Evolutionary conservation across 2,329 filamentous ascomycete genomes (phyloP).

Genomic region (Thelonectria olida): DNA sequence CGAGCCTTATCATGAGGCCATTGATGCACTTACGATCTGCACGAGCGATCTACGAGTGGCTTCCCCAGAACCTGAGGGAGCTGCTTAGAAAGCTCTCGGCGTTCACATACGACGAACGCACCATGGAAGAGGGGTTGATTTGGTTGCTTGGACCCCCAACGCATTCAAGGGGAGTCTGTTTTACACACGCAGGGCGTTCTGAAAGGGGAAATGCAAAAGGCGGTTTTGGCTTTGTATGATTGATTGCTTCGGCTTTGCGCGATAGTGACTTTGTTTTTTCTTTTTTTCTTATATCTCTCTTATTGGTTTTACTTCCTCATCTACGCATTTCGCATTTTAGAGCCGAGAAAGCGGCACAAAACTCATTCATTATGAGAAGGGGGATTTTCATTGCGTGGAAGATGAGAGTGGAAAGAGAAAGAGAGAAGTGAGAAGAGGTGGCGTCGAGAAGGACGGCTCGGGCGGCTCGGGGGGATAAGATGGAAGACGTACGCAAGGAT

Average conservation of each 20-base stretch:
- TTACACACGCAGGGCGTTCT: slow-evolving; percentile 48
- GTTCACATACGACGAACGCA: slow-evolving; percentile 23
- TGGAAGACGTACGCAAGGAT: slow-evolving; percentile 15
- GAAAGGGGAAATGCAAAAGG: slow-evolving; percentile 41
- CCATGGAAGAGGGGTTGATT: slow-evolving; percentile 33
- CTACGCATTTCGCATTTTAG: slow-evolving; percentile 43
- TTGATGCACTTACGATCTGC: slow-evolving; percentile 57
- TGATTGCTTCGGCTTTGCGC: slow-evolving; percentile 33
- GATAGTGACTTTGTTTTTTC: slow-evolving; percentile 33
- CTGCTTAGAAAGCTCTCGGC: slow-evolving; percentile 19
- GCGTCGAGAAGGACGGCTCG: not conserved
- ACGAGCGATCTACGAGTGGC: slow-evolving; percentile 58
- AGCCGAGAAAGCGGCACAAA: slow-evolving; percentile 41
- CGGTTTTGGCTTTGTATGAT: slow-evolving; percentile 34
- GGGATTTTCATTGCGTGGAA: slow-evolving; percentile 31
- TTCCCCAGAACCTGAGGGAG: slow-evolving; percentile 31
- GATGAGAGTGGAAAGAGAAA: slow-evolving; percentile 7
- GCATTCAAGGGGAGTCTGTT: slow-evolving; percentile 36
- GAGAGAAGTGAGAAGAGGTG: slow-evolving; percentile 1
- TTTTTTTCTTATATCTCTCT: slow-evolving; percentile 32
- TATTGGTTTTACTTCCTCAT: slow-evolving; percentile 33
- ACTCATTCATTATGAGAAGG: slow-evolving; percentile 39
- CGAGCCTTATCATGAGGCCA: slow-evolving; percentile 41
- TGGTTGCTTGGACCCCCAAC: slow-evolving; percentile 28
- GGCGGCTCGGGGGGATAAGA: not conserved